These are phyloP conservation scores for Leccinum aurantiacum DNA, from an alignment of 768 basidiomycete species.

Conservation along the genomic window DNA sequence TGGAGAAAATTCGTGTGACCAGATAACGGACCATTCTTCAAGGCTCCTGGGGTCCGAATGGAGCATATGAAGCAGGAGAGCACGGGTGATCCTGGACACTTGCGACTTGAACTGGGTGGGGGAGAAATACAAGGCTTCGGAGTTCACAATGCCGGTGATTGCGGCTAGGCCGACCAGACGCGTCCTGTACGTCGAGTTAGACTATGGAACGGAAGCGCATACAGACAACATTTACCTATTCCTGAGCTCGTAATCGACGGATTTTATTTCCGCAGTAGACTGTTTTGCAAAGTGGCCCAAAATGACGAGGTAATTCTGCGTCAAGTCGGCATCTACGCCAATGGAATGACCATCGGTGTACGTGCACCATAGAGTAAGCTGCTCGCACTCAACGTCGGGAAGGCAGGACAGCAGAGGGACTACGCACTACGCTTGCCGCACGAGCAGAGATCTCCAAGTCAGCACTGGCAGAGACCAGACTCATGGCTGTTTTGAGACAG, in stretches of 20 bases:
- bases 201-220: not conserved
- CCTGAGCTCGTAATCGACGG: slow-evolving; percentile 64
- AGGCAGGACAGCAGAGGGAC: not conserved
- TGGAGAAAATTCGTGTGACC: slow-evolving; percentile 25
- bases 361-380: slow-evolving; percentile 93
- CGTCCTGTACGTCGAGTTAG: slow-evolving; percentile 46
- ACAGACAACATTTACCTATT: slow-evolving; percentile 56
- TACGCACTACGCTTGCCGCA: slow-evolving; percentile 76
- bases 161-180: slow-evolving; percentile 86
- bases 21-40: slow-evolving; percentile 59
- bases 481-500: slow-evolving; percentile 58
- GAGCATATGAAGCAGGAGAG: slow-evolving; percentile 69
- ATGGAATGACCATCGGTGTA: slow-evolving; percentile 86
- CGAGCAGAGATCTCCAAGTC: slow-evolving; percentile 78
- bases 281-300: slow-evolving; percentile 64
- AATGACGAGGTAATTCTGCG: slow-evolving; percentile 66
- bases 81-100: slow-evolving; percentile 65
- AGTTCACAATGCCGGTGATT: slow-evolving; percentile 75
- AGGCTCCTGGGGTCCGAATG: slow-evolving; percentile 59
- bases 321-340: slow-evolving; percentile 70
- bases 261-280: slow-evolving; percentile 48
- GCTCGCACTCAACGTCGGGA: slow-evolving; percentile 2
- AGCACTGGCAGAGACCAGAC: slow-evolving; percentile 41
- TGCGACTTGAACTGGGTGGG: slow-evolving; percentile 71
- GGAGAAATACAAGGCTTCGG: slow-evolving; percentile 81